phyloP scores from a whole-genome alignment of 2,329 filamentous ascomycete genomes.

The Mycosphaerella sp. region DNA sequence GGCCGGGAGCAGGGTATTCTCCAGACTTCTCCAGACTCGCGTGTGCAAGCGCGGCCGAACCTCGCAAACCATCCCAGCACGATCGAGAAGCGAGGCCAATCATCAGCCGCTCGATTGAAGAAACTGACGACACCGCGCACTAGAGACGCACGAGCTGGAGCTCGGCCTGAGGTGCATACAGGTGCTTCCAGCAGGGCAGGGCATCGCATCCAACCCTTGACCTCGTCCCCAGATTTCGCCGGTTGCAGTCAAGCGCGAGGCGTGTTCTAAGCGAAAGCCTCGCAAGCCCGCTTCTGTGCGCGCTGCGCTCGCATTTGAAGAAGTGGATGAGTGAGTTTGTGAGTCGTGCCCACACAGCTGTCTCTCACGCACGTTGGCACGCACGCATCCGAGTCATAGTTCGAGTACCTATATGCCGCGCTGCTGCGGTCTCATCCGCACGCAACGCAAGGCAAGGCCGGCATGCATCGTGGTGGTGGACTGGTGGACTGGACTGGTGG shows the following conservation, averaged over 20 bases:
- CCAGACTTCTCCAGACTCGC: constrained; percentile 7
- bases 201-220: constrained; percentile 1
- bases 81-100: constrained; percentile 8
- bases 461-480: background rate
- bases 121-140: constrained; percentile 14
- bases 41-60: constrained; percentile 2
- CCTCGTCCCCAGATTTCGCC: constrained; percentile 1
- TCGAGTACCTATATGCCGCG: background rate
- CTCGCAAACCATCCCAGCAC: background rate
- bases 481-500: too few species aligned
- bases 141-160: constrained; percentile 8
- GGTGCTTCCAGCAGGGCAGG: too few species aligned
- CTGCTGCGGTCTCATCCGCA: background rate
- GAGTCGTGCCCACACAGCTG: background rate
- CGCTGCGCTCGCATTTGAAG: too few species aligned
- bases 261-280: constrained; percentile 9
- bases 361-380: too few species aligned
- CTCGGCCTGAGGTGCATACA: too few species aligned
- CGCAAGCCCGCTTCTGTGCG: constrained; percentile 8
- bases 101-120: background rate
- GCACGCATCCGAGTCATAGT: background rate
- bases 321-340: too few species aligned
- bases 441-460: too few species aligned
- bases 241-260: constrained; percentile 1
- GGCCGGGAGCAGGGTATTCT: too few species aligned